Percentiles rank a stretch among this genome's conserved stretches.
phyloP scores from a whole-genome alignment of 495 filamentous ascomycete species.

The Glarea lozoyensis region DNA sequence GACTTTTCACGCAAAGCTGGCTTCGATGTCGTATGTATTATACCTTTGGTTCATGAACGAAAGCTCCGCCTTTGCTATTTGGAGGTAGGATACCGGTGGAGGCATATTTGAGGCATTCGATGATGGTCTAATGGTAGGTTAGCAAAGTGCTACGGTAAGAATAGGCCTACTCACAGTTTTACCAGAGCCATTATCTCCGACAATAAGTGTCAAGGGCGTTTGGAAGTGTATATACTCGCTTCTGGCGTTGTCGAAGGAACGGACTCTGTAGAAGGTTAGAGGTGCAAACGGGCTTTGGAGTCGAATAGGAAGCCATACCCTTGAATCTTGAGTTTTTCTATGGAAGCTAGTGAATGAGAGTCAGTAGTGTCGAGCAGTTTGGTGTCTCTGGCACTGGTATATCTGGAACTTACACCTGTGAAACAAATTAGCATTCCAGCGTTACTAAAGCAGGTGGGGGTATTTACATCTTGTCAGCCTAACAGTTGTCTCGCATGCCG shows the following conservation, averaged over 20 bases:
- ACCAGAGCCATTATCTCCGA: constrained; percentile 93
- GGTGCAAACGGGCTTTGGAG: neutral
- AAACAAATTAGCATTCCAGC: too few species aligned
- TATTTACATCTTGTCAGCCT: too few species aligned
- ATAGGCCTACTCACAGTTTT: constrained; percentile 57
- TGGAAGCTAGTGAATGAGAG: constrained; percentile 32
- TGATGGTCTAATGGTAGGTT: constrained; percentile 59
- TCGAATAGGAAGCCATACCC: constrained; percentile 40
- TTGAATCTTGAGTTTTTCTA: constrained; percentile 80
- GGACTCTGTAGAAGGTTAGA: constrained; percentile 52
- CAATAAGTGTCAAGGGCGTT: constrained; percentile 86
- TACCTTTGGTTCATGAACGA: constrained; percentile 91
- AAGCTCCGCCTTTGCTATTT: constrained; percentile 89
- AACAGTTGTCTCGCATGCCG: too few species aligned
- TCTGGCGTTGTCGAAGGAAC: constrained; percentile 69
- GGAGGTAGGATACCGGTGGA: constrained; percentile 91
- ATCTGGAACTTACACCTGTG: too few species aligned
- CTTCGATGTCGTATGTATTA: constrained; percentile 1
- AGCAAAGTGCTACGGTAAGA: constrained; percentile 3
- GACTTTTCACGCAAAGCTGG: neutral
- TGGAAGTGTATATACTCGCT: constrained; percentile 83
- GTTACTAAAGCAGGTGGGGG: too few species aligned
- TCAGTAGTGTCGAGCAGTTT: neutral
- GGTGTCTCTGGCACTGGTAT: too few species aligned
- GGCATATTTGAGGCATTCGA: constrained; percentile 97